Evolutionary conservation across 129 eudicot species (phyloP), one percentile per base, ranked within the genome.

Genomic region (Flaveria robusta): DNA sequence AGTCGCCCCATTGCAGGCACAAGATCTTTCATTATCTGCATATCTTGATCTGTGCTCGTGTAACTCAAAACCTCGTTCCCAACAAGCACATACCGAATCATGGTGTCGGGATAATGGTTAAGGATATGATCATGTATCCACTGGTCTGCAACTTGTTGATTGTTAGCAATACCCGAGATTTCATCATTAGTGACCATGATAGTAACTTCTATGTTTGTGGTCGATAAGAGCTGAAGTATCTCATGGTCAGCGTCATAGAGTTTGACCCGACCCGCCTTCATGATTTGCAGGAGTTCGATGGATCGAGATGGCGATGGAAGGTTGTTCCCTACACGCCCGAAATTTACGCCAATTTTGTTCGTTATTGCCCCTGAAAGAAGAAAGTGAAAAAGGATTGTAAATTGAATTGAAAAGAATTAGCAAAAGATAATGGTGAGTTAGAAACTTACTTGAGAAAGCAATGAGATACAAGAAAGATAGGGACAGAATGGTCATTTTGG

Each of bases 31-130:
- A 85, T 80, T 54, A 72, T 56, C 41, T 62, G 72, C 5, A 16
- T 26, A 56, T 91, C 87, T 39, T 64, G 60, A 56, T 65, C 75
- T 0, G 70, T 79, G 34, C 81, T 68, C 7, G 70, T 73, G 58
- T 58, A 72, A 78, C 88, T 86, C 27, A 91, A 80, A 42, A 91
- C 85, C 54, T 91, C 96, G 54, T 91, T 90, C 10, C 93, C 96
- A 0, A 91, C 89, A 2, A 91, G 84, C 16, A 91, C 74, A 69
- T 43, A 86, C 0, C 89, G 88, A 56, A 91, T 86, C 77, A 79
- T 84, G 41, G 96, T 88, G 13, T 63, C 73, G 0, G 96, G 93
- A 60, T 90, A 88, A 81, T 82, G 86, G 29, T 77, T 59, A 15
- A 88, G 77, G 52, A 91, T 83, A 78, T 83, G 86, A 11, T 86